Conservation (phyloP, 2,329 filamentous ascomycete species). For the Fusarium tricinctum region DNA sequence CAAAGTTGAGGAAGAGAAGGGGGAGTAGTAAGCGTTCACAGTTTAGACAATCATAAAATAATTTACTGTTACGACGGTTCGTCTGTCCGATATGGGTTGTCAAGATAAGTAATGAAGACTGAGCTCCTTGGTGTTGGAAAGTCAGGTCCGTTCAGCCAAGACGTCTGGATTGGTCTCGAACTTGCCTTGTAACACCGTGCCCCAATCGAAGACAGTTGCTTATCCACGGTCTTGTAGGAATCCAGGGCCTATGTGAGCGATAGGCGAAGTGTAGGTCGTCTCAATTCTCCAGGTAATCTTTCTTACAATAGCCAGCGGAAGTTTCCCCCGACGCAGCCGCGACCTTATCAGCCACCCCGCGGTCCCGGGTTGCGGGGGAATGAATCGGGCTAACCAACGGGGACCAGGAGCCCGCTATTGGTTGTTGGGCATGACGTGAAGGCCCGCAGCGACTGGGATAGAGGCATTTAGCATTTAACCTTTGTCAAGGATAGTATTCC, state of each 20-base stretch:
- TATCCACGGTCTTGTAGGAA: background rate
- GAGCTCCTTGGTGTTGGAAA: conserved; percentile 21
- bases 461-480: conserved; percentile 6
- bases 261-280: background rate
- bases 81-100: conserved; percentile 2
- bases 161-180: conserved; percentile 3
- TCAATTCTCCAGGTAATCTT: conserved; percentile 12
- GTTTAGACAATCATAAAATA: background rate
- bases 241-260: background rate
- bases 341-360: conserved; percentile 48
- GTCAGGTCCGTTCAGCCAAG: conserved; percentile 13
- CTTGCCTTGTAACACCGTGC: background rate
- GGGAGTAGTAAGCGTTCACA: background rate
- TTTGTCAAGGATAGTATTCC: conserved; percentile 16
- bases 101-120: conserved; percentile 22
- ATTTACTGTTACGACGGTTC: background rate
- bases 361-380: conserved; percentile 38
- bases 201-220: background rate
- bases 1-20: background rate
- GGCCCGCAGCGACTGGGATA: conserved; percentile 11
- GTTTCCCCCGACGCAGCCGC: conserved; percentile 17
- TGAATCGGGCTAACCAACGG: conserved; percentile 27
- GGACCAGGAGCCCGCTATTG: conserved; percentile 16
- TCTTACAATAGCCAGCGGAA: background rate
- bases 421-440: conserved; percentile 35